Conservation (phyloP, 106 monocot species). For the Dioscorea zingiberensis region DNA sequence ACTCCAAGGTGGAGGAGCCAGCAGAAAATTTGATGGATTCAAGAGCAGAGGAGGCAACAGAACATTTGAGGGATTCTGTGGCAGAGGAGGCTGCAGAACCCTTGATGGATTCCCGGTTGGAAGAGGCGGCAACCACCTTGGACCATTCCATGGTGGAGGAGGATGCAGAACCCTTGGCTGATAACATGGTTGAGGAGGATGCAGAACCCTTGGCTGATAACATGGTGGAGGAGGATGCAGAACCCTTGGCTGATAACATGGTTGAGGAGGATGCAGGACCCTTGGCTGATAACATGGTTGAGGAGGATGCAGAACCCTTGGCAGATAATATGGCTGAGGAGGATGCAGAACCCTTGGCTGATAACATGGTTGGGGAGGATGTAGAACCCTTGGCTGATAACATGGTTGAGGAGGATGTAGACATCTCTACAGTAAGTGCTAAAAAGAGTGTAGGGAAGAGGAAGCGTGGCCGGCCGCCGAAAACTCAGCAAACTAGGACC, state of each 20-base stretch:
- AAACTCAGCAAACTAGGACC: slow-evolving; percentile 16
- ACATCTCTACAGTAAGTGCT: not conserved
- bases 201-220: not conserved
- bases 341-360: too few relatives aligned
- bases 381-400: not conserved
- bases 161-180: not conserved
- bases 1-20: not conserved
- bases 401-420: not conserved
- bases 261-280: too few relatives aligned
- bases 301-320: too few relatives aligned
- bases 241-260: too few relatives aligned
- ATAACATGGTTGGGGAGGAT: too few relatives aligned
- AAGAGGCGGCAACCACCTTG: too few relatives aligned
- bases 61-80: not conserved
- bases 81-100: not conserved
- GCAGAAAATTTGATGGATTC: not conserved
- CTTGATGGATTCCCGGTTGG: not conserved
- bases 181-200: not conserved
- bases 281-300: too few relatives aligned
- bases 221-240: too few relatives aligned
- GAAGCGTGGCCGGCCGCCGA: slow-evolving; percentile 75
- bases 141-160: not conserved
- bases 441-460: slow-evolving; percentile 32
- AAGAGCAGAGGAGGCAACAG: not conserved
- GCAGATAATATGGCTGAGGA: too few relatives aligned